Conservation (phyloP, 2,329 filamentous ascomycete genomes). For the Sclerotinia borealis region DNA sequence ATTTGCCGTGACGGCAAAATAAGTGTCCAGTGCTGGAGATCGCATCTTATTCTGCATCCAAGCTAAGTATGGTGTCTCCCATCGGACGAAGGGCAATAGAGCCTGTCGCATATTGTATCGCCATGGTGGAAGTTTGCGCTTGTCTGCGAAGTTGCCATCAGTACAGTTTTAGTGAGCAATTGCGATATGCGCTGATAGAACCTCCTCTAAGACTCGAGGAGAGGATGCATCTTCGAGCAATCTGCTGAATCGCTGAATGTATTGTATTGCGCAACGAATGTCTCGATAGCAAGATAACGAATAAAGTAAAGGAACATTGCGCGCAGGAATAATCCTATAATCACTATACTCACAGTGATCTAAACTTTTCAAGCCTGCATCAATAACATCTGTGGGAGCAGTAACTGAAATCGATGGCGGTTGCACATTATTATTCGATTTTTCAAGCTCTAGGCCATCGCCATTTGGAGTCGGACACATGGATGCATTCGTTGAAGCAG, state of each 20-base stretch:
- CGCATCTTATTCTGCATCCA: slow-evolving; percentile 75
- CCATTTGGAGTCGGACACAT: slow-evolving; percentile 33
- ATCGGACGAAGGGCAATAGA: slow-evolving; percentile 80
- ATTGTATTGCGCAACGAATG: background rate
- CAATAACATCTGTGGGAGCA: slow-evolving; percentile 38
- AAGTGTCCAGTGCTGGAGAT: slow-evolving; percentile 81
- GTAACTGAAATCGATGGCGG: slow-evolving; percentile 28
- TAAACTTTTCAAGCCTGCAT: slow-evolving; percentile 74
- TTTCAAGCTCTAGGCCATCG: slow-evolving; percentile 31
- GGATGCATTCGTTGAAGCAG: slow-evolving; percentile 28
- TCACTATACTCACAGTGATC: slow-evolving; percentile 58
- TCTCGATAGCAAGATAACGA: background rate
- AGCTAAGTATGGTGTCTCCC: slow-evolving; percentile 92
- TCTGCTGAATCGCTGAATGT: background rate
- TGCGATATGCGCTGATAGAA: background rate
- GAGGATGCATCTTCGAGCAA: background rate
- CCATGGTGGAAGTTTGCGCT: slow-evolving; percentile 77
- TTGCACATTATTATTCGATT: slow-evolving; percentile 21
- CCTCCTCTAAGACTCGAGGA: background rate
- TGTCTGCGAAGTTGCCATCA: slow-evolving; percentile 50
- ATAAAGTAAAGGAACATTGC: background rate
- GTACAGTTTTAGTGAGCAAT: background rate
- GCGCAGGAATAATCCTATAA: background rate
- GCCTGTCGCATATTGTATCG: slow-evolving; percentile 77
- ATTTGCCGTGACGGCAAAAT: slow-evolving; percentile 95